Conservation (phyloP, 768 basidiomycete genomes). For the Artomyces pyxidatus region DNA sequence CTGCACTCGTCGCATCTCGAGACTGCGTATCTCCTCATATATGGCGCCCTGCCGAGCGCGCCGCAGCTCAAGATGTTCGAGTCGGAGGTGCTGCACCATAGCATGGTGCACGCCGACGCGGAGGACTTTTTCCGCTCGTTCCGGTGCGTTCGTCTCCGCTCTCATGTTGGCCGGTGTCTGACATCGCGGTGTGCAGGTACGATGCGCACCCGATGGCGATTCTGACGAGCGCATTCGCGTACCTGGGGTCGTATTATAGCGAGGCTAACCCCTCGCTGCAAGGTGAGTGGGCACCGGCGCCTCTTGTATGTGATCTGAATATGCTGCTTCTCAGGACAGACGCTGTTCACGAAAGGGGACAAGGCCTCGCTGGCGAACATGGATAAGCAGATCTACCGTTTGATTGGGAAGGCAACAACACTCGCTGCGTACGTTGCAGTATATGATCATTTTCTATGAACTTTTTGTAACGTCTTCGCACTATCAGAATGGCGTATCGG, state of each 20-base stretch:
- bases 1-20: slow-evolving; percentile 75
- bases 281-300: slow-evolving; percentile 35
- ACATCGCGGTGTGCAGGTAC: slow-evolving; percentile 53
- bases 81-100: slow-evolving; percentile 72
- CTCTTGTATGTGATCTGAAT: too few relatives aligned
- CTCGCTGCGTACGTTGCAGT: slow-evolving; percentile 60
- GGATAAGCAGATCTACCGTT: slow-evolving; percentile 88
- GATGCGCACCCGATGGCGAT: slow-evolving; percentile 93
- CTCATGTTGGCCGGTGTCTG: background rate
- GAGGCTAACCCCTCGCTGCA: slow-evolving; percentile 86
- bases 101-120: slow-evolving; percentile 34
- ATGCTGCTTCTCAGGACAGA: slow-evolving; percentile 60
- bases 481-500: slow-evolving; percentile 79
- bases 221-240: slow-evolving; percentile 78
- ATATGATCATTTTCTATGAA: background rate
- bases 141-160: slow-evolving; percentile 21
- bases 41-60: slow-evolving; percentile 67
- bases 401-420: slow-evolving; percentile 85
- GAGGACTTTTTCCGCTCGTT: slow-evolving; percentile 36
- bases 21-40: slow-evolving; percentile 80
- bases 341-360: slow-evolving; percentile 65
- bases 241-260: slow-evolving; percentile 79
- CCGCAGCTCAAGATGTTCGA: slow-evolving; percentile 57
- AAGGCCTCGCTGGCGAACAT: slow-evolving; percentile 61
- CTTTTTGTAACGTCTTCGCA: background rate